Base-by-base conservation (phyloP, 2,329 filamentous ascomycete genomes). In the Leptosphaerulina australis region DNA sequence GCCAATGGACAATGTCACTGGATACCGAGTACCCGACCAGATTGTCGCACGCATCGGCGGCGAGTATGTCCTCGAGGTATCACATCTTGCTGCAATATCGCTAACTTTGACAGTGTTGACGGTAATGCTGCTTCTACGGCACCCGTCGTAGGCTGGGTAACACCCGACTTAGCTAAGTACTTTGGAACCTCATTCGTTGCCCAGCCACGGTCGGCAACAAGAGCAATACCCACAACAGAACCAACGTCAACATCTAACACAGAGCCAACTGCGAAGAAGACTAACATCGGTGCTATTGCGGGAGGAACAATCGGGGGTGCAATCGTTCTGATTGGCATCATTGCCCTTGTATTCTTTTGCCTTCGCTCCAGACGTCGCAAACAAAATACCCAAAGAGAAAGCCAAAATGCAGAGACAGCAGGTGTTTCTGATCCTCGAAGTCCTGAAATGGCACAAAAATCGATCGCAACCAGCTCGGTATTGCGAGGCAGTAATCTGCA, bases 111-210 rank as follows among this genome's bases (percentile, higher is more conserved):
- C 15, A 58, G 55, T 15, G 61, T 72, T 4, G 60, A 70, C 9
- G 83, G 83, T 37, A 74, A 76, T 29, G 82, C 82, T 5, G 82
- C 81, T 14, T 70, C 73, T 18, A 79, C 67, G 0, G 69, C 70
- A 0, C 83, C 83, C 2, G 64, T 67, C 56, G 64, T 67, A 58
- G 58, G 79, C 8, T 85, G 81, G 66, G 69, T 71, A 44, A 72
- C 76, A 43, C 57, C 60, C 5, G 80, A 84, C 58, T 67, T 85
- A 3, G 63, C 64, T 0, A 73, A 78, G 1, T 77, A 83, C 47
- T 80, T 73, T 1, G 74, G 80, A 25, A 74, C 72, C 10, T 78
- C 79, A 8, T 67, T 68, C 6, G 67, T 77, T 1, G 63, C n/a
- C n/a, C n/a, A 73, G 2, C 62, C 66, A 4, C 74, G 82, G 12